Percentiles rank a stretch among this genome's conserved stretches.
phyloP scores from a whole-genome alignment of 257 asterid species.

The Linderniella brevidens region DNA sequence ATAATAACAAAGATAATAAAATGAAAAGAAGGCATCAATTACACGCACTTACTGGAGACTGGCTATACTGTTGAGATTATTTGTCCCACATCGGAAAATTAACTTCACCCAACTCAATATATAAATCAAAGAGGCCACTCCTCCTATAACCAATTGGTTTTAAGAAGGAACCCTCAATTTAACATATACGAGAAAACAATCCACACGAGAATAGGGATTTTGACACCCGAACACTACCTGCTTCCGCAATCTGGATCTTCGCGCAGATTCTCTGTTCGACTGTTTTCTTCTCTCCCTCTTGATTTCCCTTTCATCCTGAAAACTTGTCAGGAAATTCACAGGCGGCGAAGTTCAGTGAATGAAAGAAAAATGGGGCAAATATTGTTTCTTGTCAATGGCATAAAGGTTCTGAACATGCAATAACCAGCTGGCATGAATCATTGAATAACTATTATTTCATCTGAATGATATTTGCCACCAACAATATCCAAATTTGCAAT shows the following conservation, averaged over 20 bases:
- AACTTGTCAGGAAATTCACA: slow-evolving; percentile 9
- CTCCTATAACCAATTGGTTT: no score
- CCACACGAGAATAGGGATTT: not conserved
- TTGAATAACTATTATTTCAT: no score
- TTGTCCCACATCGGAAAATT: no score
- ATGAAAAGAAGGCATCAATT: not conserved
- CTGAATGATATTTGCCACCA: no score
- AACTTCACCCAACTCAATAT: no score
- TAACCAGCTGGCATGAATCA: no score
- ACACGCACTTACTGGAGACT: not conserved
- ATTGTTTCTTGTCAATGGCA: not conserved
- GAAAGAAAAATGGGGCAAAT: not conserved
- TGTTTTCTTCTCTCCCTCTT: slow-evolving; percentile 77
- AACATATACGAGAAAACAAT: not conserved
- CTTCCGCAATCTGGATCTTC: slow-evolving; percentile 72
- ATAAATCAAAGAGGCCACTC: no score
- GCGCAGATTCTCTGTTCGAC: slow-evolving; percentile 84
- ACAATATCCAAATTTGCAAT: no score
- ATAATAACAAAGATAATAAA: no score
- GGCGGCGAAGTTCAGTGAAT: not conserved
- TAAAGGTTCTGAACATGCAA: no score
- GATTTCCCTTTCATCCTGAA: slow-evolving; percentile 78
- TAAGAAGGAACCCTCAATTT: no score
- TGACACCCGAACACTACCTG: slow-evolving; percentile 40
- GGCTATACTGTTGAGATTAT: not conserved